Evolutionary conservation across 768 basidiomycete genomes (phyloP), one percentile per base, ranked within the genome.

Genomic region (Agaricus bisporus): DNA sequence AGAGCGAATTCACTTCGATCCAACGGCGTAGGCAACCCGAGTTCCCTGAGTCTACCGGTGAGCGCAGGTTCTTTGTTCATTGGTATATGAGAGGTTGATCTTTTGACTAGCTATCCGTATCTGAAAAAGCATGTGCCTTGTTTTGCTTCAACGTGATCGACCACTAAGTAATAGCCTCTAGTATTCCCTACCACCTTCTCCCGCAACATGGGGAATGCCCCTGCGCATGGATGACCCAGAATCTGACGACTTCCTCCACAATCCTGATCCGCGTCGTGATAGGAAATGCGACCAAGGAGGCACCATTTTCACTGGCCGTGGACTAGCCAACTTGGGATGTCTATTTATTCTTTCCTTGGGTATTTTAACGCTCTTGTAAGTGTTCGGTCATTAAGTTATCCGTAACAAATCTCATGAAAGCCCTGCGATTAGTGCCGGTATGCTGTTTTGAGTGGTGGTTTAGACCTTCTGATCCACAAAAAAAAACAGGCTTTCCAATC

Each of bases 311-410:
- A 84, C 85, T 29, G 48, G 61, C 3, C 71, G 86, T 57, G 87
- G 86, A 2, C 58, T 85, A 49, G 72, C 71, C 5, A 88, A 88
- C 59, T 70, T 82, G 3, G 77, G 84, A 1, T 86, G 80, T 61
- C 69, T 88, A 17, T 64, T 74, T 44, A 56, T 85, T 47, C 73
- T 87, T 22, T 71, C 64, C 3, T 49, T 68, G 1, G 74, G 70
- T 2, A 69, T 70, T 44, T 32, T 80, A 10, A 66, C 66, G 56
- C 70, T 79, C 46, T 83, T 83, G 79, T 81, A 57, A 61, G 80
- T 75, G 29, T 56, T 35, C 47, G 49, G 25, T 36, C 20, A 9
- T 18, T 42, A 25, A 37, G 32, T 28, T 20, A 28, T 29, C 7
- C 17, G n/a, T 8, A 8, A 43, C 11, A 49, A 35, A 15, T 58